Conservation (phyloP, 2,329 filamentous ascomycete species). For the Diaporthe humulicola region DNA sequence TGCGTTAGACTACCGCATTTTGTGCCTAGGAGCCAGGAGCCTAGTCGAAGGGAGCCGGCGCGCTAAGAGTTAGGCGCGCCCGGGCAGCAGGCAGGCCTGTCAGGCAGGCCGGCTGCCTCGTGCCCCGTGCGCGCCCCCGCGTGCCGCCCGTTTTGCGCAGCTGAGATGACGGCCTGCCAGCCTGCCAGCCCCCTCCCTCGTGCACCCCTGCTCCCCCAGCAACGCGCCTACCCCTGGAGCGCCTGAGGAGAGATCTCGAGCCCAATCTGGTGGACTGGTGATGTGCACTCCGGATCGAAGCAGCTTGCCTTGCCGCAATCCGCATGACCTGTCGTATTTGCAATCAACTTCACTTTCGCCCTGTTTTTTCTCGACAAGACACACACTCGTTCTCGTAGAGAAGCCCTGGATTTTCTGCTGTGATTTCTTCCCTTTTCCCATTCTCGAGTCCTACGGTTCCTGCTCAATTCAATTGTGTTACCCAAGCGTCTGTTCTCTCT, state of each 20-base stretch:
- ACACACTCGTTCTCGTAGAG: neutral
- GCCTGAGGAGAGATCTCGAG: constrained; percentile 20
- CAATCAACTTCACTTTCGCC: neutral
- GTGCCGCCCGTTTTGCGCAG: constrained; percentile 26
- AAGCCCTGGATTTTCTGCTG: constrained; percentile 17
- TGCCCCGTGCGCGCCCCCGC: constrained; percentile 21
- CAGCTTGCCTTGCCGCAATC: constrained; percentile 19
- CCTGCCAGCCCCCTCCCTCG: constrained; percentile 24
- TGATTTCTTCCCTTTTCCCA: neutral
- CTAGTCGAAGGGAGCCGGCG: neutral
- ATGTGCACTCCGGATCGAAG: constrained; percentile 29
- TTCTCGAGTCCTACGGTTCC: neutral
- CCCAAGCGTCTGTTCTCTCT: constrained; percentile 2
- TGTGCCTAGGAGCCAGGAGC: neutral
- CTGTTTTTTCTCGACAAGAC: neutral
- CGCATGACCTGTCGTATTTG: constrained; percentile 31
- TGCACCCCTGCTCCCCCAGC: constrained; percentile 22
- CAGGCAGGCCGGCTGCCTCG: constrained; percentile 22
- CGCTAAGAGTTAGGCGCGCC: constrained; percentile 8
- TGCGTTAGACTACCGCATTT: neutral
- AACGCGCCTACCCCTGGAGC: constrained; percentile 16
- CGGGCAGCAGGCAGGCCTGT: constrained; percentile 8
- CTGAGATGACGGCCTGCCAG: constrained; percentile 25
- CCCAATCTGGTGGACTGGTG: constrained; percentile 21
- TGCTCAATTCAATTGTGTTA: constrained; percentile 10